Base-by-base conservation (phyloP, 2,329 filamentous ascomycete species). In the Emydomyces testavorans region DNA sequence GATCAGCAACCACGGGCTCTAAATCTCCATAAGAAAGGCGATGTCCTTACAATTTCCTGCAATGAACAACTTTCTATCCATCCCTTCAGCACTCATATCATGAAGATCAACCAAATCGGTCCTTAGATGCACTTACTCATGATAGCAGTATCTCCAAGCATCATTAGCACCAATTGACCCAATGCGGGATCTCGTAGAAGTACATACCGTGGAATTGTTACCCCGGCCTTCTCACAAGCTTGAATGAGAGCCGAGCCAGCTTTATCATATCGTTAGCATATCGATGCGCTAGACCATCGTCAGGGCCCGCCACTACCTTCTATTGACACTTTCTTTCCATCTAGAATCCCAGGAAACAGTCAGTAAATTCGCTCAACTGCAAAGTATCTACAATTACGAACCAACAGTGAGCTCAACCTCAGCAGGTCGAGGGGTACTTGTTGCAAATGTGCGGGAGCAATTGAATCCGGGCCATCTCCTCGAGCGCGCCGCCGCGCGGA, bases 251-350 rank as follows among this genome's bases (percentile, higher is more conserved):
- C 90, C 60, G 92, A 92, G 57, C 90, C 90, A 71, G 90, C 90
- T 94, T 66, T 67, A 45, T 37, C 32, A 45, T 38, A 44, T 10
- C 16, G 45, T 48, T 31, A 54, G 61, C 50, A 57, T 60, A 51
- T 48, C 51, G 65, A 74, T 62, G 31, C 13, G 24, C 10, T 42
- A 8, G 18, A 21, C n/a, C n/a, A 4, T 23, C 40, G 40, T n/a
- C 8, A 23, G 28, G 32, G 24, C 24, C 13, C 16, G 21, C 29
- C 46, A 56, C 55, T 82, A 94, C 88, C 87, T 85, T 95, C 88
- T 67, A 98, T 88, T 54, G 88, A 94, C 49, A 98, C 83, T 72
- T 95, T 94, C 76, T 94, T 94, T 65, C 90, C 92, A 79, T 98
- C 90, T 89, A 44, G 64, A 37, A 57, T 53, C 1, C 53, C 56